Percentiles rank a stretch among this genome's conserved stretches.
These are phyloP conservation scores for Alternaria novae-zelandiae DNA, from an alignment of 2,329 filamentous ascomycete species.

Conservation along the genomic window DNA sequence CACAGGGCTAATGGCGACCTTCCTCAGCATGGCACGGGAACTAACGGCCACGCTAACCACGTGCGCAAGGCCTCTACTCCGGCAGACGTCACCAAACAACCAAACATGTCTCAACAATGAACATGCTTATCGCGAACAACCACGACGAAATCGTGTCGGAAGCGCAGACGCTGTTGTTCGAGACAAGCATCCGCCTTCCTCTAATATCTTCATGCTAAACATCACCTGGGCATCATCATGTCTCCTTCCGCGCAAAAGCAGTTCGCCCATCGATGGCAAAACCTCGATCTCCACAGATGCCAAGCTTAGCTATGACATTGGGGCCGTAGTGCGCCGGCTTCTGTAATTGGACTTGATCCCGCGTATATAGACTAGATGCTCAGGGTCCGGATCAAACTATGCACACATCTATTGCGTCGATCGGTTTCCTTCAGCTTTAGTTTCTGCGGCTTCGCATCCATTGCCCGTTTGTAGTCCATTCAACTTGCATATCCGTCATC, in stretches of 20 bases:
- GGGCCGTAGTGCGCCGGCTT: not conserved
- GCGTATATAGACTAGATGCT: not conserved
- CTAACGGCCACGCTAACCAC: slow-evolving; percentile 4
- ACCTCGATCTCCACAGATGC: slow-evolving; percentile 5
- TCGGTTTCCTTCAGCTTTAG: not conserved
- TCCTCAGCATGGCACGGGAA: not conserved
- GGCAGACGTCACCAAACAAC: slow-evolving; percentile 5
- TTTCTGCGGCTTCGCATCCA: not conserved
- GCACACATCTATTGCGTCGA: not conserved
- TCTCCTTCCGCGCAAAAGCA: not conserved
- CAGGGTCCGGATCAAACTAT: not conserved
- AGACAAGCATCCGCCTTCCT: not conserved
- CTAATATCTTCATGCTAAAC: not conserved
- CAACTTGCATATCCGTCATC: not conserved
- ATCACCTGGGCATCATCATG: not conserved
- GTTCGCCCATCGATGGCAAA: not conserved
- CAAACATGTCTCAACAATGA: not conserved
- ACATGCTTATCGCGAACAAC: not conserved
- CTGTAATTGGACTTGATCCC: not conserved
- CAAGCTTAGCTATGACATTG: not conserved
- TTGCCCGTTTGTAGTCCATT: not conserved
- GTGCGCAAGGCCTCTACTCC: not conserved
- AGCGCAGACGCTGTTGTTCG: not conserved
- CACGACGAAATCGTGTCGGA: not conserved
- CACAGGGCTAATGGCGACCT: not conserved